A percentile compares a stretch with the other conserved stretches of the same genome.
phyloP scores from a whole-genome alignment of 1,284 basidiomycete genomes.

The Pascua guehoae region DNA sequence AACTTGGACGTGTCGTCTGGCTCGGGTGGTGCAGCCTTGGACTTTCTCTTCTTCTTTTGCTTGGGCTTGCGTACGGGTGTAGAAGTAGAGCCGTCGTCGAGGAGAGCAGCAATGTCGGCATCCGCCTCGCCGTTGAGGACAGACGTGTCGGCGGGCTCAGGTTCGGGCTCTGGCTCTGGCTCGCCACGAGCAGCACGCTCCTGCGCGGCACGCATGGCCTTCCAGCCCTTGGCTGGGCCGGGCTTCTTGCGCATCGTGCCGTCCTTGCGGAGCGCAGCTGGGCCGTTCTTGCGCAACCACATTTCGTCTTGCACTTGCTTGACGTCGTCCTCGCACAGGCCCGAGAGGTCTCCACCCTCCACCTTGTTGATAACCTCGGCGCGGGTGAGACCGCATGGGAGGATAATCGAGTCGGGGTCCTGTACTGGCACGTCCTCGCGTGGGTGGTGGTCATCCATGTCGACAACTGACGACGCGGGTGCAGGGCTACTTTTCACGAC shows the following conservation, averaged over 20 bases:
- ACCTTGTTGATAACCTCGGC: constrained; percentile 36
- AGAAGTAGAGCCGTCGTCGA: constrained; percentile 20
- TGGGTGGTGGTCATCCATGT: constrained; percentile 8
- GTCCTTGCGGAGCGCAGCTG: constrained; percentile 40
- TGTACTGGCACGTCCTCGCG: constrained; percentile 9
- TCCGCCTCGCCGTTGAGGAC: constrained; percentile 33
- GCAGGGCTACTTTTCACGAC: constrained; percentile 11
- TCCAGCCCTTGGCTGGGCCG: constrained; percentile 48
- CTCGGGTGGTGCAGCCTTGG: background rate
- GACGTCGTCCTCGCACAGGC: constrained; percentile 41
- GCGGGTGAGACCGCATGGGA: constrained; percentile 37
- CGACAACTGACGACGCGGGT: constrained; percentile 12
- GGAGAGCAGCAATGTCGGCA: constrained; percentile 38
- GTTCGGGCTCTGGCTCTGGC: constrained; percentile 9
- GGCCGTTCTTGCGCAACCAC: constrained; percentile 37
- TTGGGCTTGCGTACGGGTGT: constrained; percentile 4
- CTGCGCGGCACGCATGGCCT: constrained; percentile 24
- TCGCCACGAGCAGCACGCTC: constrained; percentile 14
- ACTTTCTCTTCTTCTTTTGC: constrained; percentile 17
- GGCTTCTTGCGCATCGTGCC: constrained; percentile 47
- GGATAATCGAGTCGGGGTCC: constrained; percentile 31
- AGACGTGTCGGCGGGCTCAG: constrained; percentile 25
- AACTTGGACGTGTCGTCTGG: constrained; percentile 10
- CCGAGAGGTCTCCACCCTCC: constrained; percentile 27
- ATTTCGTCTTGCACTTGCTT: constrained; percentile 47